Evolutionary conservation across 2,329 filamentous ascomycete species (phyloP).

Genomic region (Macrophomina phaseolina): DNA sequence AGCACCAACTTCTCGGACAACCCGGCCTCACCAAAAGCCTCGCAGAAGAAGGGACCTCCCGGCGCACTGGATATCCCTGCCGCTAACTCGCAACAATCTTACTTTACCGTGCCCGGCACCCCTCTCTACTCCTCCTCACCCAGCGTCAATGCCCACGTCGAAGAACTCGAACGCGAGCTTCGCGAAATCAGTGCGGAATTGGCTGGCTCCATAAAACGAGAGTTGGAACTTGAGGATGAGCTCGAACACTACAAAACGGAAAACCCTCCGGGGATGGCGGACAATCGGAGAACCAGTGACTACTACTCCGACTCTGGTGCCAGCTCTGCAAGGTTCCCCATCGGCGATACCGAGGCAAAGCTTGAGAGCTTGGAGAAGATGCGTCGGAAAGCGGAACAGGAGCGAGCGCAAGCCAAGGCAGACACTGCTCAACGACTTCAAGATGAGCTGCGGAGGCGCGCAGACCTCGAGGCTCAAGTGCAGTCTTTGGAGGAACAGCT

Average conservation of each 20-base stretch:
- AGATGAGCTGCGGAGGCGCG: slow-evolving; percentile 78
- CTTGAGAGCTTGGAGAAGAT: slow-evolving; percentile 79
- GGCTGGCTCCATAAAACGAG: slow-evolving; percentile 87
- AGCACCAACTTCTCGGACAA: slow-evolving; percentile 66
- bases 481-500: slow-evolving; percentile 81
- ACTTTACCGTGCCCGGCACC: slow-evolving; percentile 55
- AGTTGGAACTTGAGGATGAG: slow-evolving; percentile 96
- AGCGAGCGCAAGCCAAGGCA: slow-evolving; percentile 83
- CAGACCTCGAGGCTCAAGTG: slow-evolving; percentile 81
- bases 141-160: slow-evolving; percentile 65
- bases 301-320: slow-evolving; percentile 97
- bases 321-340: slow-evolving; percentile 78
- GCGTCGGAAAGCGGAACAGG: slow-evolving; percentile 84
- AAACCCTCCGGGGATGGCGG: slow-evolving; percentile 59
- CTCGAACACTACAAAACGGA: slow-evolving; percentile 88
- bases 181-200: slow-evolving; percentile 92
- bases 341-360: slow-evolving; percentile 63
- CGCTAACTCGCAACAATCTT: slow-evolving; percentile 52
- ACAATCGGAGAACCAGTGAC: slow-evolving; percentile 84
- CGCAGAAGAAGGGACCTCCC: slow-evolving; percentile 45
- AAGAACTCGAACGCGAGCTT: slow-evolving; percentile 93
- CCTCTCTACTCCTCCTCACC: slow-evolving; percentile 52
- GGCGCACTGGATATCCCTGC: slow-evolving; percentile 58
- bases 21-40: slow-evolving; percentile 60
- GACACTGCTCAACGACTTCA: slow-evolving; percentile 86